Evolutionary conservation across 495 filamentous ascomycete species (phyloP), one percentile per base, ranked within the genome.

Genomic region (Hyphodiscus hymeniophilus): DNA sequence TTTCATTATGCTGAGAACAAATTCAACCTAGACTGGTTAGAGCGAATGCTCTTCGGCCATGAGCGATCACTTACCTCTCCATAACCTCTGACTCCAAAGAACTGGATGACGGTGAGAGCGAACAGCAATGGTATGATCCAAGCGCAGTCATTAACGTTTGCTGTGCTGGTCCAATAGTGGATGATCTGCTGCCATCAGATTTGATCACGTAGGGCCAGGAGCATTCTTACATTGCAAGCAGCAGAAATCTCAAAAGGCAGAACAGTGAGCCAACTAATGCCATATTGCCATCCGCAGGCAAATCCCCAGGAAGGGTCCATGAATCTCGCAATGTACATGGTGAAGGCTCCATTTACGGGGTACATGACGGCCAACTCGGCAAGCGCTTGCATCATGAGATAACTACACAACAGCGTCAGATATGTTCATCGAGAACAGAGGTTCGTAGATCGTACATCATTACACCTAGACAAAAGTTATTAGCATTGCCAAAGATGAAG

Each of bases 261-360:
- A 26, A 77, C 71, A 35, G 73, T 64, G 28, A 68, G 61, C 82
- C 83, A 87, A 56, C 72, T 67, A 35, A 55, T 46, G 6, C 85
- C 79, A 59, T 87, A 89, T 57, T 85, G 77, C 80, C 81, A 88
- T 35, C 88, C 88, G 71, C 91, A 87, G 52, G 88, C 84, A 61
- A 94, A 94, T 34, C 88, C 88, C 73, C 87, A 41, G 3, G 42
- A 83, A 11, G 85, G 84, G 52, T 90, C 84, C 48, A 90, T 79
- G 56, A 89, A 83, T 47, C 88, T 82, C 45, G 80, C 72, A 33
- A 84, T 84, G 56, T 88, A 94, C 22, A 84, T 73, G 22, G 73
- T 77, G 63, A 97, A 97, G 26, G 88, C 94, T 44, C 91, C 91
- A 38, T 89, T 86, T 13, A 96, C 84, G 7, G 91, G 91, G 54